Conservation (phyloP, 164 flowering plant species). For the Cinnamomum micranthum region DNA sequence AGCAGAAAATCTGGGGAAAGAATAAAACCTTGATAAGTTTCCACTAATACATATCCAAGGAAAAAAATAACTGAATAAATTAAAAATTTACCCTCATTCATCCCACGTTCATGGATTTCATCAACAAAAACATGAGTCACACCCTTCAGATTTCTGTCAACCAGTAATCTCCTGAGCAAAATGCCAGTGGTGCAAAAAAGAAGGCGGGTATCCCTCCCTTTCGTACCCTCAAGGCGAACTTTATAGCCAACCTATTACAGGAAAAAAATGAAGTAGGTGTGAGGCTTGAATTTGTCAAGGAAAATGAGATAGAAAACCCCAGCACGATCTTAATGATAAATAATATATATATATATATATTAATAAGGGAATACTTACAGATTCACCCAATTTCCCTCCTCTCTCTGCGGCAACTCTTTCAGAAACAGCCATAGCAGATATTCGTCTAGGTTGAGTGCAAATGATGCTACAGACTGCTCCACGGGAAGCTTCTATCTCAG, state of each 20-base stretch:
- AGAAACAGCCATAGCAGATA: constrained; percentile 95
- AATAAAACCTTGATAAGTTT: constrained; percentile 15
- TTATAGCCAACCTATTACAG: constrained; percentile 83
- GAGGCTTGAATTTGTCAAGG: not conserved
- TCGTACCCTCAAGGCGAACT: constrained; percentile 90
- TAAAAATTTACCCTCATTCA: constrained; percentile 80
- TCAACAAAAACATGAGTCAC: constrained; percentile 92
- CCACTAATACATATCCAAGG: constrained; percentile 5
- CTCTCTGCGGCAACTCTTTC: constrained; percentile 96
- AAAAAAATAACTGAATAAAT: constrained; percentile 3
- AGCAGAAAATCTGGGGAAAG: constrained; percentile 80
- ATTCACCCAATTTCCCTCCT: constrained; percentile 89
- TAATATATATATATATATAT: no score
- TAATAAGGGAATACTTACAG: constrained; percentile 47
- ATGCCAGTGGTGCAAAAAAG: constrained; percentile 97
- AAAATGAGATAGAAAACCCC: not conserved
- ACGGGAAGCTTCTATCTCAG: constrained; percentile 63
- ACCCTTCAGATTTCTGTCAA: constrained; percentile 84
- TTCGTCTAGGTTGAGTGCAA: constrained; percentile 97
- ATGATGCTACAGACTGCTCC: constrained; percentile 84
- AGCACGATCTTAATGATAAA: not conserved
- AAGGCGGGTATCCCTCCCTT: constrained; percentile 90
- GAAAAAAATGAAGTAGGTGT: not conserved
- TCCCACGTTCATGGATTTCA: constrained; percentile 99
- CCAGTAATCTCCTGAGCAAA: constrained; percentile 79